Percentiles rank a stretch among this genome's conserved stretches.
Evolutionary conservation across 352 stramenopile species (phyloP).

Genomic region (Pythium folliculosum): DNA sequence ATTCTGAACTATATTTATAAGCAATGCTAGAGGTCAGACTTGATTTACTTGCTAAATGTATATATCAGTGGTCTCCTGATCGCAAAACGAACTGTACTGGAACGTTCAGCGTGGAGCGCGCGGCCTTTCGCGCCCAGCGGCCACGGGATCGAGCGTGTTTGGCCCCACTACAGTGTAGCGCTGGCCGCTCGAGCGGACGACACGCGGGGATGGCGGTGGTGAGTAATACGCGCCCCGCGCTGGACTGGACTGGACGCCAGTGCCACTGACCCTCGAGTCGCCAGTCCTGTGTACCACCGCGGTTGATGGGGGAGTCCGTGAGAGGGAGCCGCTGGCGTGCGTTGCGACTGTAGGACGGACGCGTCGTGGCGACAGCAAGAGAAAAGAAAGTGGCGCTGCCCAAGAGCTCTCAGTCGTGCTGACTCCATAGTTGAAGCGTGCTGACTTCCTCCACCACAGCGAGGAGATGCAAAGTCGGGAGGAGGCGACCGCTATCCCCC

Average conservation of each 20-base stretch:
- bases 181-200: neutral
- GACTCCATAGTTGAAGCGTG: constrained; percentile 27
- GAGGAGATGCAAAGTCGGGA: neutral
- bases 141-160: neutral
- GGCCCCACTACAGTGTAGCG: neutral
- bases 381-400: neutral
- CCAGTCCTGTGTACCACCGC: neutral
- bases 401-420: constrained; percentile 10
- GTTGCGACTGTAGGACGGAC: too few species aligned
- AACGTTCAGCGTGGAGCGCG: neutral
- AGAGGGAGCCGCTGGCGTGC: neutral
- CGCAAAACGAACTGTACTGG: too few species aligned
- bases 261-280: neutral
- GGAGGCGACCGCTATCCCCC: neutral
- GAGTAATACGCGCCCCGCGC: neutral
- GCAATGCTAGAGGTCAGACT: too few species aligned
- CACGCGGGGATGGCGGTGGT: neutral
- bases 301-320: neutral
- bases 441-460: constrained; percentile 8
- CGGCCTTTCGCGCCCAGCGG: neutral
- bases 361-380: neutral
- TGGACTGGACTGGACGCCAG: neutral
- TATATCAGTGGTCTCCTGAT: too few species aligned
- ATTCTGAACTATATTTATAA: too few species aligned
- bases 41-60: too few species aligned